Evolutionary conservation across 768 basidiomycete genomes (phyloP).

Genomic region (Suillus plorans): DNA sequence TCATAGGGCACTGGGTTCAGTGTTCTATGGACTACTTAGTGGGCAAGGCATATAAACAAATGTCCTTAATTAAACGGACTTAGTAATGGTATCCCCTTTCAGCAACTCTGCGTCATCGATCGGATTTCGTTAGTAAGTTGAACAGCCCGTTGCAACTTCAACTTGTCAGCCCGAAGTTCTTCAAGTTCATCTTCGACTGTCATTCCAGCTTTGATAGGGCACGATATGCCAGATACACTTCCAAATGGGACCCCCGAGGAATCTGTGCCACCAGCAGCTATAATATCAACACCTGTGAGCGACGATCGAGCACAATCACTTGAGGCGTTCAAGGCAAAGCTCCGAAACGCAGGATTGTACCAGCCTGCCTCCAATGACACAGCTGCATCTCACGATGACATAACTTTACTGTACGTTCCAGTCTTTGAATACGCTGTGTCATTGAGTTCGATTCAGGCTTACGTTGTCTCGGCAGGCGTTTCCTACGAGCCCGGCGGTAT

Average conservation of each 20-base stretch:
- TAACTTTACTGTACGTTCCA: constrained; percentile 58
- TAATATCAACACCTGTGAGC: neutral
- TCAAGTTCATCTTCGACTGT: neutral
- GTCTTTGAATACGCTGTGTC: neutral
- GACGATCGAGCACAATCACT: constrained; percentile 23
- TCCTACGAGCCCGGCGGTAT: constrained; percentile 77
- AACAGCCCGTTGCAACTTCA: neutral
- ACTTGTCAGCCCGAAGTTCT: neutral
- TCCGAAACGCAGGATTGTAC: constrained; percentile 55
- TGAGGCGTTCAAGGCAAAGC: constrained; percentile 49
- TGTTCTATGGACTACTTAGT: too few relatives aligned
- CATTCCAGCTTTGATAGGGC: neutral
- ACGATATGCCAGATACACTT: neutral
- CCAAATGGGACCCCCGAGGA: neutral
- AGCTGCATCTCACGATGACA: constrained; percentile 59
- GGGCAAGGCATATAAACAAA: too few relatives aligned
- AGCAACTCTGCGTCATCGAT: too few relatives aligned
- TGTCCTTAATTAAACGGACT: too few relatives aligned
- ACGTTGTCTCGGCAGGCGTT: constrained; percentile 52
- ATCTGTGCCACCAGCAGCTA: neutral
- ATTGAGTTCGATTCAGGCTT: constrained; percentile 3
- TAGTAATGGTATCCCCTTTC: too few relatives aligned
- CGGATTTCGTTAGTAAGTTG: too few relatives aligned
- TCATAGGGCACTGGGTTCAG: neutral
- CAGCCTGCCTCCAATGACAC: constrained; percentile 30